Evolutionary conservation across 371 early-diverging fungal genomes (phyloP).

Genomic region (Racocetra persica): DNA sequence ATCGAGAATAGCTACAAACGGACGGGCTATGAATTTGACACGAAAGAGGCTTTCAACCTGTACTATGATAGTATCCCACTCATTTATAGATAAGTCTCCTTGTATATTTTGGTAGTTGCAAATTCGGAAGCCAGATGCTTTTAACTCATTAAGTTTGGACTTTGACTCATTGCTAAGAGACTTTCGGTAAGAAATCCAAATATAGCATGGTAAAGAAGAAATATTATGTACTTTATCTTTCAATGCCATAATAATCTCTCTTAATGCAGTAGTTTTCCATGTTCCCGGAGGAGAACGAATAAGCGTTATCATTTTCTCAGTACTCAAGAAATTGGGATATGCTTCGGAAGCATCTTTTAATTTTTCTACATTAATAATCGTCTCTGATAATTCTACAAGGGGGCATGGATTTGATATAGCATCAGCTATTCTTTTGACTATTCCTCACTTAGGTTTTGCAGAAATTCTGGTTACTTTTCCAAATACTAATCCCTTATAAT

Average conservation of each 20-base stretch:
- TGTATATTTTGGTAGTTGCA: not conserved
- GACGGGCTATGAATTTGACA: not conserved
- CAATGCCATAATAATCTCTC: too few relatives aligned
- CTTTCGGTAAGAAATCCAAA: too few relatives aligned
- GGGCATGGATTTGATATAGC: not conserved
- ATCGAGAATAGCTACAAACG: conserved; percentile 25
- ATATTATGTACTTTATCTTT: too few relatives aligned
- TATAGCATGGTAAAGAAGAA: too few relatives aligned
- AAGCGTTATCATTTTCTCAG: too few relatives aligned
- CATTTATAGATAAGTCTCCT: not conserved
- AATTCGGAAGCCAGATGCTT: not conserved
- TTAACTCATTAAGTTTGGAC: not conserved
- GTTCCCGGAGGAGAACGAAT: too few relatives aligned
- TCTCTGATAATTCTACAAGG: too few relatives aligned
- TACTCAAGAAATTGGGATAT: too few relatives aligned
- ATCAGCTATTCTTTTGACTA: not conserved
- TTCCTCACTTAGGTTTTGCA: not conserved
- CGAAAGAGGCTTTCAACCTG: conserved; percentile 12
- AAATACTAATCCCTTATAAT: not conserved
- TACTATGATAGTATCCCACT: conserved; percentile 31
- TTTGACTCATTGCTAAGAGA: not conserved
- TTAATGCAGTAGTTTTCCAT: too few relatives aligned
- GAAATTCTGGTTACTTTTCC: not conserved
- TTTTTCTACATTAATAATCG: too few relatives aligned
- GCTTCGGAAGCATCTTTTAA: too few relatives aligned